Base-by-base conservation (phyloP, 1,284 basidiomycete genomes). In the Tylopilus orsonianus region DNA sequence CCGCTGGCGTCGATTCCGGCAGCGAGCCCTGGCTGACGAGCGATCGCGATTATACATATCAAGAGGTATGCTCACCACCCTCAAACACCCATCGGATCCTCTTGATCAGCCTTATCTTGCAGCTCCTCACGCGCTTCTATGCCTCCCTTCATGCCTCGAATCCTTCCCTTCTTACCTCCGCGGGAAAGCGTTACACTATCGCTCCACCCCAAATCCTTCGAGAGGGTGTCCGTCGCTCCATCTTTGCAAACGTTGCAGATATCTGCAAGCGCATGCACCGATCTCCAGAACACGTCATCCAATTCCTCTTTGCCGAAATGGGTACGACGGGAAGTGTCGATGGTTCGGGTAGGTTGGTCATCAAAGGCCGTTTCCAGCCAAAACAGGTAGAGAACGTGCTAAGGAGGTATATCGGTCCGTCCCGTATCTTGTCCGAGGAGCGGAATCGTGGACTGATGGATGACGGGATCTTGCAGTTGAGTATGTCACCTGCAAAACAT, bases 401-500 rank as follows among this genome's bases (percentile, higher is more conserved):
- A 56, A 81, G 96, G 66, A 84, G 93, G 57, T 99, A 99, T 71
- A 98, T 99, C 63, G 89, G 94, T 93, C 66, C 56, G 86, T 48
- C 46, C 14, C 10, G 19, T 33, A 22, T 8, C 12, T 8, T 9
- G 10, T 3, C 18, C 20, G 35, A 24, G 10, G 22, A 19, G 20
- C 19, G 9, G 34, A 39, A 14, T 13, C 26, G 19, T 44, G 14
- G 38, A 34, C 41, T 45, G 27, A 55, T 29, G n/a, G 4, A 14
- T 9, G 33, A 33, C 19, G 40, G 18, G 4, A 8, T 41, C 6
- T 18, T 23, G 23, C 54, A 95, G 95, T 96, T 59, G 96, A 99
- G 75, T 99, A 99, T 74, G 97, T 99, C 50, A 97, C 94, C 35
- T 99, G 96, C 84, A 97, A 97, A 75, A 99, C 96, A 33, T 99